phyloP scores from a whole-genome alignment of 768 basidiomycete species.

The Neoboletus subvelutipes region DNA sequence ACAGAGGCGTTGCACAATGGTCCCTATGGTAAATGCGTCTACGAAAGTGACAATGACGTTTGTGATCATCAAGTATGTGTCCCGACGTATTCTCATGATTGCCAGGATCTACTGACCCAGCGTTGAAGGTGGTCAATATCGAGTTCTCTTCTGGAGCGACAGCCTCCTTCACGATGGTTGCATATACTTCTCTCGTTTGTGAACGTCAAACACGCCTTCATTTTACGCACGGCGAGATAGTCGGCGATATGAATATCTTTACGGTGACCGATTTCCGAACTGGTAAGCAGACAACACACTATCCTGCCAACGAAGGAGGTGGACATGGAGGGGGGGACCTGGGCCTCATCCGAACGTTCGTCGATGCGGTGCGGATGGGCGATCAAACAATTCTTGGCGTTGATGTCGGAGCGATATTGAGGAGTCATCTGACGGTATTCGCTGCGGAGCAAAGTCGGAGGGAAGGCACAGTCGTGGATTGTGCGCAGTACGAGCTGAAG shows the following conservation, averaged over 20 bases:
- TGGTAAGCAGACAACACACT: constrained; percentile 40
- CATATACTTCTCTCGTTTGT: constrained; percentile 76
- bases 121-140: constrained; percentile 70
- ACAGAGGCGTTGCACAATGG: constrained; percentile 66
- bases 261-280: constrained; percentile 77
- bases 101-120: not conserved
- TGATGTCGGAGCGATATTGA: constrained; percentile 64
- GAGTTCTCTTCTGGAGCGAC: constrained; percentile 82
- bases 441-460: constrained; percentile 79
- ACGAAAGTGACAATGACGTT: constrained; percentile 82
- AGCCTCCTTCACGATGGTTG: constrained; percentile 87
- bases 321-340: constrained; percentile 84
- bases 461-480: constrained; percentile 70
- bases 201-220: constrained; percentile 82
- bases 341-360: constrained; percentile 73
- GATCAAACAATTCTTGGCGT: constrained; percentile 68
- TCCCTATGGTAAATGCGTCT: constrained; percentile 82
- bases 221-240: constrained; percentile 83
- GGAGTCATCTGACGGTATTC: constrained; percentile 82
- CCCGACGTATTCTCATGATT: not conserved
- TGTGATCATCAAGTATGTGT: constrained; percentile 72
- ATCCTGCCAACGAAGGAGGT: constrained; percentile 58
- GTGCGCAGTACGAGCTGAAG: constrained; percentile 58
- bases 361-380: constrained; percentile 67
- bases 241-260: constrained; percentile 80